These are phyloP conservation scores for Rhodotorula babjevae DNA, from an alignment of 768 basidiomycete genomes.

Conservation along the genomic window DNA sequence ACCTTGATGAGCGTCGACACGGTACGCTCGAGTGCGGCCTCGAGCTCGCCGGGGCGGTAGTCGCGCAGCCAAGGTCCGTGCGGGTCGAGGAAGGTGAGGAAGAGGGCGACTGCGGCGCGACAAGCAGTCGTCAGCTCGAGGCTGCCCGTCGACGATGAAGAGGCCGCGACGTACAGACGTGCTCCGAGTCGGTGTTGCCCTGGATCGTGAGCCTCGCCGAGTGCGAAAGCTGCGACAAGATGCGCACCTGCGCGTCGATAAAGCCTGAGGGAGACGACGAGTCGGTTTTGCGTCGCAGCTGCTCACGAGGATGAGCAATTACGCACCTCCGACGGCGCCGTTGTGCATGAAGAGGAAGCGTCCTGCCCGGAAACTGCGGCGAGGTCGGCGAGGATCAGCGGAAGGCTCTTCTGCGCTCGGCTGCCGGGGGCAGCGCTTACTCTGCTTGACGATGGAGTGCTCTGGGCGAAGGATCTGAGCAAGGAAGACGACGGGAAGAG, in stretches of 20 bases:
- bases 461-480: not conserved
- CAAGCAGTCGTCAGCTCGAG: not conserved
- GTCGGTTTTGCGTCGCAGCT: too few relatives aligned
- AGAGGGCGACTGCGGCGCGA: conserved; percentile 10
- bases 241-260: not conserved
- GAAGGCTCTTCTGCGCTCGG: too few relatives aligned
- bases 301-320: too few relatives aligned
- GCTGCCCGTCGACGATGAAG: not conserved
- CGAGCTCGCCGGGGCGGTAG: not conserved
- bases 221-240: not conserved
- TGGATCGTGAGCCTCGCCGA: not conserved
- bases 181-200: conserved; percentile 7
- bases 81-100: not conserved
- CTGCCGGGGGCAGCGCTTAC: too few relatives aligned
- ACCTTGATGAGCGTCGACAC: not conserved
- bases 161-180: not conserved
- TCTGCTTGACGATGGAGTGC: conserved; percentile 10
- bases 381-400: not conserved
- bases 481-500: too few relatives aligned
- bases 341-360: conserved; percentile 7
- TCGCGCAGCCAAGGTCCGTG: not conserved
- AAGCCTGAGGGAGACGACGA: not conserved
- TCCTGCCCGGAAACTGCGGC: not conserved
- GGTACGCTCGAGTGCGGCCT: not conserved
- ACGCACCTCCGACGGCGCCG: not conserved